Evolutionary conservation across 2,329 filamentous ascomycete species (phyloP).

Genomic region (Pestalotiopsis sp.): DNA sequence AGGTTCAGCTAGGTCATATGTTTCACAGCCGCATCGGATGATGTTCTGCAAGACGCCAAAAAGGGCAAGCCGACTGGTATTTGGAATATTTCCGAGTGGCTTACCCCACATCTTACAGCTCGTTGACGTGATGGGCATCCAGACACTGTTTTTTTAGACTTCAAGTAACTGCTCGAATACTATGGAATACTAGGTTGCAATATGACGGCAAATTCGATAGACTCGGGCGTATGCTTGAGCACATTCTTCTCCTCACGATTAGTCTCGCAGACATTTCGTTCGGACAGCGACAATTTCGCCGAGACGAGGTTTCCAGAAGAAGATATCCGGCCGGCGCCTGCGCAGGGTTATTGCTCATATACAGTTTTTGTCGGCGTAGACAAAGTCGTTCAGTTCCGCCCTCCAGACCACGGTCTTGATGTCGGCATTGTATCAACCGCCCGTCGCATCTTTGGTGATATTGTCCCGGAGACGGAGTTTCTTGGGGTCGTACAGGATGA

Average conservation of each 20-base stretch:
- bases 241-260: constrained; percentile 32
- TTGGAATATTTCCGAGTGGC: background rate
- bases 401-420: constrained; percentile 43
- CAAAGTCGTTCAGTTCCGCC: constrained; percentile 52
- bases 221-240: constrained; percentile 27
- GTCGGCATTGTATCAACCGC: constrained; percentile 38
- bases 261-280: constrained; percentile 25
- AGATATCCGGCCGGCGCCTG: constrained; percentile 34
- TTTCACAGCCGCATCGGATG: background rate
- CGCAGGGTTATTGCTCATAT: constrained; percentile 56
- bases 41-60: background rate
- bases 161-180: background rate
- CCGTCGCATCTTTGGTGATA: constrained; percentile 38
- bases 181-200: background rate
- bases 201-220: constrained; percentile 25
- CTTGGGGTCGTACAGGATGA: constrained; percentile 36
- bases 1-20: background rate
- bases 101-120: constrained; percentile 5
- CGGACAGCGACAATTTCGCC: constrained; percentile 36
- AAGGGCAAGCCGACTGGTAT: background rate
- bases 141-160: too few species aligned
- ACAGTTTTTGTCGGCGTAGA: constrained; percentile 43
- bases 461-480: constrained; percentile 44
- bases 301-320: constrained; percentile 30
- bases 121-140: background rate